Percentiles rank a stretch among this genome's conserved stretches.
These are phyloP conservation scores for Diplodia mutila DNA, from an alignment of 2,329 filamentous ascomycete species.

Conservation along the genomic window DNA sequence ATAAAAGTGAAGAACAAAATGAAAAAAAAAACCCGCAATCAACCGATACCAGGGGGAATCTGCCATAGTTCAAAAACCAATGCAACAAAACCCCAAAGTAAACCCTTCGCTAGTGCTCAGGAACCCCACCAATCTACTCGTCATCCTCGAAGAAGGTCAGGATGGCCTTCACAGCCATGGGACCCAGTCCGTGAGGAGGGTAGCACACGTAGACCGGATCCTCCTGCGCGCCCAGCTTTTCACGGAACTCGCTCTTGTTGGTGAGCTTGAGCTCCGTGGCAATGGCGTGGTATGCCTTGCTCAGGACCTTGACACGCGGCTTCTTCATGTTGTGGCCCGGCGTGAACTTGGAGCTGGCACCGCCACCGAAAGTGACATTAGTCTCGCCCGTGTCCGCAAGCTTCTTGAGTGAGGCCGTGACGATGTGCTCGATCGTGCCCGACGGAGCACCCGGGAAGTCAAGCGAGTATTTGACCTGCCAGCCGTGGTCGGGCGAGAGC, in stretches of 20 bases:
- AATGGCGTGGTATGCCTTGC: conserved; percentile 79
- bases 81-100: background rate
- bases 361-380: conserved; percentile 83
- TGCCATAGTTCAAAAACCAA: background rate
- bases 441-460: conserved; percentile 88
- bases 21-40: background rate
- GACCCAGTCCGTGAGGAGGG: conserved; percentile 80
- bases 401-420: conserved; percentile 70
- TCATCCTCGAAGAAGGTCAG: conserved; percentile 87
- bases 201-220: conserved; percentile 91
- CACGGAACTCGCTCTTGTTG: conserved; percentile 84
- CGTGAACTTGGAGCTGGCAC: conserved; percentile 73
- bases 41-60: conserved; percentile 2
- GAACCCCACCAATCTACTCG: background rate
- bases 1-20: background rate
- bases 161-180: conserved; percentile 81
- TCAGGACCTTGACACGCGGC: conserved; percentile 77
- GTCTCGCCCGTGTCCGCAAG: conserved; percentile 63
- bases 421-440: conserved; percentile 82
- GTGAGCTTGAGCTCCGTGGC: conserved; percentile 81
- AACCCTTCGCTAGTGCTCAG: background rate
- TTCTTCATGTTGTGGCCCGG: conserved; percentile 83
- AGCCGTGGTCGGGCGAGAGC: conserved; percentile 78
- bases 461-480: conserved; percentile 95
- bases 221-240: conserved; percentile 84